These are phyloP conservation scores for Flaveria floridana DNA, from an alignment of 140 eudicot species.

Conservation along the genomic window DNA sequence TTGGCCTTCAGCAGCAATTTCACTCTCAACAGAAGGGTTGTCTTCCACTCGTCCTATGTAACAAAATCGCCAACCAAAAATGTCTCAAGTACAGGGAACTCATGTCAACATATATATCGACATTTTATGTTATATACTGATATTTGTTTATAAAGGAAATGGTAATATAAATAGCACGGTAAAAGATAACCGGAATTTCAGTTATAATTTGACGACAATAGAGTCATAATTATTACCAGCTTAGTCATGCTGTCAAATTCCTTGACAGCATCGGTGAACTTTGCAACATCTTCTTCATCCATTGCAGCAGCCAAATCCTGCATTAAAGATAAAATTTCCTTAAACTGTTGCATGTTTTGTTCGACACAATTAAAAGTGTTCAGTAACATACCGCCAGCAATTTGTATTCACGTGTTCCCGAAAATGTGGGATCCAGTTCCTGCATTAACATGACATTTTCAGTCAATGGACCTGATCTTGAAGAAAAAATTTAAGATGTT, in stretches of 20 bases:
- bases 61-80: slow-evolving; percentile 6
- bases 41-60: slow-evolving; percentile 76
- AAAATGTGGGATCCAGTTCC: slow-evolving; percentile 65
- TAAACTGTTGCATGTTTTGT: background rate
- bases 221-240: slow-evolving; percentile 45
- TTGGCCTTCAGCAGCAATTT: slow-evolving; percentile 78
- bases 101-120: background rate
- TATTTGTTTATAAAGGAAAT: background rate
- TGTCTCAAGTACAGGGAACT: background rate
- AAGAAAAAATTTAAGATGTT: background rate
- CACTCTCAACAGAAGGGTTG: slow-evolving; percentile 82
- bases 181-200: too few species aligned
- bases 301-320: slow-evolving; percentile 67
- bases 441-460: slow-evolving; percentile 22
- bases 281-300: slow-evolving; percentile 66
- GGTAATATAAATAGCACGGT: too few species aligned
- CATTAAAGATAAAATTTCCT: slow-evolving; percentile 2
- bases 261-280: slow-evolving; percentile 61
- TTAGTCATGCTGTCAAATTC: slow-evolving; percentile 72
- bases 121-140: background rate
- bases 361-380: background rate
- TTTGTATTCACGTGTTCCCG: slow-evolving; percentile 65
- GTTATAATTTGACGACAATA: background rate
- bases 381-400: slow-evolving; percentile 48
- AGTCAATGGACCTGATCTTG: slow-evolving; percentile 1